Evolutionary conservation across 2,329 filamentous ascomycete species (phyloP).

Genomic region (Fusarium buharicum): DNA sequence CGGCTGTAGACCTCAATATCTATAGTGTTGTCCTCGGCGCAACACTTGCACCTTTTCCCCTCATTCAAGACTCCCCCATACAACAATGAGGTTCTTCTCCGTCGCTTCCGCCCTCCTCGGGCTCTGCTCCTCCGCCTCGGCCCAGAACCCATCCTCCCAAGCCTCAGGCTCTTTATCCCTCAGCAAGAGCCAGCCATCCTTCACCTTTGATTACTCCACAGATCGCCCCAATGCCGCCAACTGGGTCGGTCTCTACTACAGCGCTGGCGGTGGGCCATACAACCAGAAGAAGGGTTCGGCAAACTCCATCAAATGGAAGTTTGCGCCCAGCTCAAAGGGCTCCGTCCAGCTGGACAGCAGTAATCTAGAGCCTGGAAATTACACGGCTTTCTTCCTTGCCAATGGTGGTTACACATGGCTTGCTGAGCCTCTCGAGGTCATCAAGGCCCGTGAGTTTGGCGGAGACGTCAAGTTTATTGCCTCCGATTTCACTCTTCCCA

Average conservation of each 20-base stretch:
- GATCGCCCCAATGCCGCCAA: conserved; percentile 45
- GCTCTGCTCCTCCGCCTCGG: conserved; percentile 19
- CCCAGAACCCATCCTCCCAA: conserved; percentile 11
- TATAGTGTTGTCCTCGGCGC: conserved; percentile 8
- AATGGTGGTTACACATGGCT: conserved; percentile 52
- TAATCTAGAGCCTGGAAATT: conserved; percentile 47
- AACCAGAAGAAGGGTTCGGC: conserved; percentile 45
- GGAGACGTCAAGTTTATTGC: conserved; percentile 47
- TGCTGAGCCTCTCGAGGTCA: conserved; percentile 48
- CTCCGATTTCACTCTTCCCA: conserved; percentile 48
- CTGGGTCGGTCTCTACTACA: conserved; percentile 53
- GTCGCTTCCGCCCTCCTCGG: conserved; percentile 23
- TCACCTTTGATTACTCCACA: conserved; percentile 53
- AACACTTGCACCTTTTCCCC: neutral
- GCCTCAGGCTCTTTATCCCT: conserved; percentile 34
- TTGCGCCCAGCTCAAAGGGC: conserved; percentile 46
- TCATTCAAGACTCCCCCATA: neutral
- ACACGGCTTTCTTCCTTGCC: conserved; percentile 53
- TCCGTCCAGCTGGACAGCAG: conserved; percentile 41
- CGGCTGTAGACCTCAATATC: neutral
- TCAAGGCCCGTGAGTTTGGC: conserved; percentile 30
- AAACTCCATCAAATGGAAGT: conserved; percentile 50
- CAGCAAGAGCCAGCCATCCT: conserved; percentile 28
- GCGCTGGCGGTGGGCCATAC: conserved; percentile 50
- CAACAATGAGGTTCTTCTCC: conserved; percentile 28